A percentile compares a stretch with the other conserved stretches of the same genome.
Conservation (phyloP, 1,284 basidiomycete species). For the Sphagnurus paluster region DNA sequence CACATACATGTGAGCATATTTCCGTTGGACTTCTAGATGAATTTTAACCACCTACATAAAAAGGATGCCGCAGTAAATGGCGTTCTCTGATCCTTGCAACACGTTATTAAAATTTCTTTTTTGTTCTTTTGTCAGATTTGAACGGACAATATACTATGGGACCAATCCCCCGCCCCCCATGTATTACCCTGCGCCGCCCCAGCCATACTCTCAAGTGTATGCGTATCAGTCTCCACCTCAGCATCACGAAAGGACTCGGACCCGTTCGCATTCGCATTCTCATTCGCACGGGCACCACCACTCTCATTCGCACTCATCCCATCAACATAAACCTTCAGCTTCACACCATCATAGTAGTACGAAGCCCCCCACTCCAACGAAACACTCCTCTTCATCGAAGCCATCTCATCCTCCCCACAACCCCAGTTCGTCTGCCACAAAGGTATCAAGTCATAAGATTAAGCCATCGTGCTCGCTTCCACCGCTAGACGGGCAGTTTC, state of each 20-base stretch:
- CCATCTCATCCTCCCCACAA: constrained; percentile 6
- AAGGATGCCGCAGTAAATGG: constrained; percentile 16
- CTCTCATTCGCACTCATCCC: constrained; percentile 5
- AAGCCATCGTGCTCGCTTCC: constrained; percentile 2
- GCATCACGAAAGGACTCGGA: constrained; percentile 6
- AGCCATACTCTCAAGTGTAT: constrained; percentile 11
- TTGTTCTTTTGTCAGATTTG: constrained; percentile 11
- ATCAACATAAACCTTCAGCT: neutral
- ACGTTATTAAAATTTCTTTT: neutral
- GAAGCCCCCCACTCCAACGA: constrained; percentile 4
- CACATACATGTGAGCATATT: constrained; percentile 17
- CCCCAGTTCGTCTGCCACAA: constrained; percentile 3
- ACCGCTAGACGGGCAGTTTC: constrained; percentile 32
- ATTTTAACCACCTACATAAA: constrained; percentile 3
- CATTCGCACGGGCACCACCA: constrained; percentile 14
- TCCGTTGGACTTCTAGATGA: neutral
- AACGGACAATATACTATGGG: constrained; percentile 17
- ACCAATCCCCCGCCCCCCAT: constrained; percentile 10
- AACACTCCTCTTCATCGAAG: constrained; percentile 4
- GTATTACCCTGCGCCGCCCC: constrained; percentile 3
- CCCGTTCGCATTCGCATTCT: constrained; percentile 15
- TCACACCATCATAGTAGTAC: constrained; percentile 1
- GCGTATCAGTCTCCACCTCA: neutral
- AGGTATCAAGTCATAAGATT: constrained; percentile 4
- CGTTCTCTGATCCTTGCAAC: neutral